A percentile compares a stretch with the other conserved stretches of the same genome.
phyloP scores from a whole-genome alignment of 768 basidiomycete species.

The Suillus bovinus region DNA sequence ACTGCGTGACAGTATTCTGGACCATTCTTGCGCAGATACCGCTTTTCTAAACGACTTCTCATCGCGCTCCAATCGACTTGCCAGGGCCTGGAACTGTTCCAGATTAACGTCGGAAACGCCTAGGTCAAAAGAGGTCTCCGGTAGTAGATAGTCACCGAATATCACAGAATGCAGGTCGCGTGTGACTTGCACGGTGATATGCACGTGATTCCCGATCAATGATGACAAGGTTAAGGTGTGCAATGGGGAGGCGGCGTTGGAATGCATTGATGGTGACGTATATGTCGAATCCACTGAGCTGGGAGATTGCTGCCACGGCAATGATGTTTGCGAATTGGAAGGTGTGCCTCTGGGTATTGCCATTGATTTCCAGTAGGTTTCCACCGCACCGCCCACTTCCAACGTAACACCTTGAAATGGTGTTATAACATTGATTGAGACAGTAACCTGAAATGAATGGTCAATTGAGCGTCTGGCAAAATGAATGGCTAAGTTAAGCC shows the following conservation, averaged over 20 bases:
- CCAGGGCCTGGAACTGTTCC: conserved; percentile 74
- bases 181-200: conserved; percentile 88
- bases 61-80: conserved; percentile 48
- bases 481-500: conserved; percentile 14
- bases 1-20: conserved; percentile 42
- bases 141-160: conserved; percentile 74
- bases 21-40: conserved; percentile 44
- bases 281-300: conserved; percentile 53
- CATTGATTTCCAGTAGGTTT: conserved; percentile 97
- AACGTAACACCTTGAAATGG: conserved; percentile 92
- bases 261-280: conserved; percentile 71
- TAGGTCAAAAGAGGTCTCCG: conserved; percentile 70
- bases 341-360: conserved; percentile 30
- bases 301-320: conserved; percentile 36
- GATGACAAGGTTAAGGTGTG: conserved; percentile 85
- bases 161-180: conserved; percentile 89
- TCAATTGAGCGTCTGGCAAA: conserved; percentile 9
- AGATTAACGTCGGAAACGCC: conserved; percentile 84
- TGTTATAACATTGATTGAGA: conserved; percentile 83
- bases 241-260: conserved; percentile 43
- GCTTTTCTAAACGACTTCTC: conserved; percentile 33
- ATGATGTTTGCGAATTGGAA: conserved; percentile 36
- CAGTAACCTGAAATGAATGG: conserved; percentile 61
- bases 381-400: conserved; percentile 91
- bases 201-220: conserved; percentile 84